Conservation (phyloP, 768 basidiomycete genomes). For the Agaricus sinodeliciosus region DNA sequence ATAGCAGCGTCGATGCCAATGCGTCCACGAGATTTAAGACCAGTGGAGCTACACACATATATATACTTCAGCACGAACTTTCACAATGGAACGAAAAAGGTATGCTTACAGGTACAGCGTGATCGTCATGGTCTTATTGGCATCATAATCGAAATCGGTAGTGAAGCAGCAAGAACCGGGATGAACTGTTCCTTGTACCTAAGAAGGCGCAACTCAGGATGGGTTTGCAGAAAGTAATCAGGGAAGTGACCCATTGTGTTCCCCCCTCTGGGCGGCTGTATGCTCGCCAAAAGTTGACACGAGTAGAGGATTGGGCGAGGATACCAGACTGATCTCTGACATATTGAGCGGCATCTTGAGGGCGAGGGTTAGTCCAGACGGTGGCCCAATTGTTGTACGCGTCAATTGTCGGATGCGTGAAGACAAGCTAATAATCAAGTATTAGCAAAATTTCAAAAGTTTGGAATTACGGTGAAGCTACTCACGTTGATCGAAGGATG, state of each 20-base stretch:
- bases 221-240: not conserved
- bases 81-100: no score
- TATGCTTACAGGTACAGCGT: conserved; percentile 46
- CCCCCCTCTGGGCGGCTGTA: conserved; percentile 37
- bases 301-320: conserved; percentile 49
- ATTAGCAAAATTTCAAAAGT: not conserved
- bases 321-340: conserved; percentile 44
- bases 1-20: conserved; percentile 51
- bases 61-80: not conserved
- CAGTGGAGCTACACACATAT: conserved; percentile 37
- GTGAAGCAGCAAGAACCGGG: conserved; percentile 50
- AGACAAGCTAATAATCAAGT: conserved; percentile 36
- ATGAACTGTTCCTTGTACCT: conserved; percentile 59
- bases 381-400: conserved; percentile 62
- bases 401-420: conserved; percentile 57
- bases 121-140: conserved; percentile 53
- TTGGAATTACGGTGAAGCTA: conserved; percentile 5
- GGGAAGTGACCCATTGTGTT: conserved; percentile 39
- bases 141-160: conserved; percentile 45
- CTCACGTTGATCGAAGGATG: conserved; percentile 58
- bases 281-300: conserved; percentile 57
- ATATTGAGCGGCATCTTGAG: conserved; percentile 53
- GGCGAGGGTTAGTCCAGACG: conserved; percentile 46
- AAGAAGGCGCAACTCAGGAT: not conserved
- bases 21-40: conserved; percentile 56